Evolutionary conservation across 176 grass and related monocot genomes (phyloP).

Genomic region (Phragmites australis): DNA sequence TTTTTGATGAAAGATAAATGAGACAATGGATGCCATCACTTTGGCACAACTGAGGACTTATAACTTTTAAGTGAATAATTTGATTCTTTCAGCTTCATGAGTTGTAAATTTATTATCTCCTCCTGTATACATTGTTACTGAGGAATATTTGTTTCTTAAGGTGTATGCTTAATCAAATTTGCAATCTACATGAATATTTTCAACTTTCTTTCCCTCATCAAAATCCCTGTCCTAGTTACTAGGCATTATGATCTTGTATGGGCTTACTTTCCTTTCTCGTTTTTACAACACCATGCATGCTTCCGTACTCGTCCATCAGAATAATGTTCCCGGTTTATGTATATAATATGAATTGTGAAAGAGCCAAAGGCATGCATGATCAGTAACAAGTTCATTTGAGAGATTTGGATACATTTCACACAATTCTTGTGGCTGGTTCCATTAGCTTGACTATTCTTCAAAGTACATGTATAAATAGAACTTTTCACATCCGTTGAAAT

Average conservation of each 20-base stretch:
- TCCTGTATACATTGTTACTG: neutral
- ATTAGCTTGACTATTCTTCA: slow-evolving; percentile 5
- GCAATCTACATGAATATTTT: neutral
- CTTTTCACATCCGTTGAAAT: neutral
- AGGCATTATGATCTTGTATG: neutral
- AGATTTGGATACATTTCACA: neutral
- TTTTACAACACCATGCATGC: neutral
- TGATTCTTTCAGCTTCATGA: neutral
- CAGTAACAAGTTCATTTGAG: neutral
- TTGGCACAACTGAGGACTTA: neutral
- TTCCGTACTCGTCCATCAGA: neutral
- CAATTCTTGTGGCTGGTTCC: neutral
- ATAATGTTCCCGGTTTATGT: neutral
- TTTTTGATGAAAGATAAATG: slow-evolving; percentile 19
- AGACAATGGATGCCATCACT: slow-evolving; percentile 9
- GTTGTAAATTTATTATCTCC: neutral
- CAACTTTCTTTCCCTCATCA: neutral
- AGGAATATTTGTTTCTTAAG: slow-evolving; percentile 1
- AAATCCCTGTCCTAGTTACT: neutral
- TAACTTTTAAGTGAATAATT: neutral
- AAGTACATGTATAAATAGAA: neutral
- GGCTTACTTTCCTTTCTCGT: neutral
- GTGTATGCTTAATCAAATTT: neutral
- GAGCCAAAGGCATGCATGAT: neutral
- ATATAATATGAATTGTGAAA: neutral